Evolutionary conservation across 345 rosid species (phyloP), one percentile per base, ranked within the genome.

Genomic region (Eucalyptus lansdowneana): DNA sequence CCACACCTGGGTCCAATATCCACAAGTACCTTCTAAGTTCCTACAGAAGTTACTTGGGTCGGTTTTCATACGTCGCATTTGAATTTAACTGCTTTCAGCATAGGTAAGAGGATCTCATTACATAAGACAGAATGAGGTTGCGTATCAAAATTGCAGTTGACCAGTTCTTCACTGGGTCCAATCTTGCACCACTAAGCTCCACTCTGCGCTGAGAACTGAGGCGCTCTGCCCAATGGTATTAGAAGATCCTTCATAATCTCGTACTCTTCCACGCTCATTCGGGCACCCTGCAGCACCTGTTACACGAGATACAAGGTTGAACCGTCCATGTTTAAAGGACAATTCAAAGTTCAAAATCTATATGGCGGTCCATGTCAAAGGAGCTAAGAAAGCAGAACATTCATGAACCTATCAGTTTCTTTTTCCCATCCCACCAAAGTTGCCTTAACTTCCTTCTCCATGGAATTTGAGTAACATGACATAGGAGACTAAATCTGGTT

Each of bases 141-240:
- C 15, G 5, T 7, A 40, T 76, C 85, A 76, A 40, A 76, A 76
- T 76, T 40, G 47, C 47, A 76, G 47, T 76, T 40, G 85, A 40
- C 47, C 85, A 40, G 85, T 40, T 40, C 85, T n/a, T 65, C 76
- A 65, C 76, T 8, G 11, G 76, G 76, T 8, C 76, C 76, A n/a
- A 65, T n/a, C 76, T 65, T 45, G 86, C 87, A 27, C 44, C 81
- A 49, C 76, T 93, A 95, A 9, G 95, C 98, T 42, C 97, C 97
- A 72, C 95, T 94, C 88, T 91, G 94, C 58, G 95, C 90, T 12
- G 94, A 93, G 90, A 96, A 93, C 42, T 92, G 94, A 86, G 99
- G 95, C 62, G 93, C 94, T 90, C 97, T 96, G 72, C 98, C 99
- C 80, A 96, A 96, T 54, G 99, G 99, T 62, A 95, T 90, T 42